Conservation (phyloP, 805 yeast species). For the Starmerella powellii region DNA sequence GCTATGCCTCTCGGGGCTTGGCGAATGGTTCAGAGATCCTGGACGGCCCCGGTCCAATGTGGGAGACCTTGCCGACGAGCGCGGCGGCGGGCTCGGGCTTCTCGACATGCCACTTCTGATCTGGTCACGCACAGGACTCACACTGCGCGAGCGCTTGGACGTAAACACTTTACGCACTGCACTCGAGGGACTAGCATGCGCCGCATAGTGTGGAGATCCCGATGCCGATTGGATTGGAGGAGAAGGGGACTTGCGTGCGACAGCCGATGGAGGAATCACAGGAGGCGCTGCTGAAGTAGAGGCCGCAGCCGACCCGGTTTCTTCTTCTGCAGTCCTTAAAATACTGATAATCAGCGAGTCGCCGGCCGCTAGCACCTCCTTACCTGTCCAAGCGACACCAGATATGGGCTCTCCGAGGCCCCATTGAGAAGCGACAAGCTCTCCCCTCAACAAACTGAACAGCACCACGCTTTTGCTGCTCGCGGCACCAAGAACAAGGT, state of each 20-base stretch:
- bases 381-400: slow-evolving; percentile 28
- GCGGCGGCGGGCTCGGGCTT: slow-evolving; percentile 9
- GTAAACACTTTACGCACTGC: slow-evolving; percentile 9
- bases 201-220: too few species aligned
- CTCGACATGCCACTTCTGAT: neutral
- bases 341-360: slow-evolving; percentile 15
- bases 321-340: neutral
- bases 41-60: neutral
- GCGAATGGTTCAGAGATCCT: too few species aligned
- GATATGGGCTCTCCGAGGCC: slow-evolving; percentile 46
- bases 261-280: neutral
- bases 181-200: neutral
- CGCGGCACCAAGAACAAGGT: slow-evolving; percentile 27
- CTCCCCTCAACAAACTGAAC: slow-evolving; percentile 38
- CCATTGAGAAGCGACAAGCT: slow-evolving; percentile 42
- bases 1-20: neutral
- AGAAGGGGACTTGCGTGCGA: neutral
- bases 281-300: too few species aligned
- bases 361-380: slow-evolving; percentile 11
- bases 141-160: slow-evolving; percentile 11
- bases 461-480: slow-evolving; percentile 48
- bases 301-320: too few species aligned
- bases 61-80: neutral
- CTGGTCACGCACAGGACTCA: slow-evolving; percentile 10
- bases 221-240: too few species aligned